phyloP scores from a whole-genome alignment of 2,329 filamentous ascomycete genomes.

The Cordyceps sp. region DNA sequence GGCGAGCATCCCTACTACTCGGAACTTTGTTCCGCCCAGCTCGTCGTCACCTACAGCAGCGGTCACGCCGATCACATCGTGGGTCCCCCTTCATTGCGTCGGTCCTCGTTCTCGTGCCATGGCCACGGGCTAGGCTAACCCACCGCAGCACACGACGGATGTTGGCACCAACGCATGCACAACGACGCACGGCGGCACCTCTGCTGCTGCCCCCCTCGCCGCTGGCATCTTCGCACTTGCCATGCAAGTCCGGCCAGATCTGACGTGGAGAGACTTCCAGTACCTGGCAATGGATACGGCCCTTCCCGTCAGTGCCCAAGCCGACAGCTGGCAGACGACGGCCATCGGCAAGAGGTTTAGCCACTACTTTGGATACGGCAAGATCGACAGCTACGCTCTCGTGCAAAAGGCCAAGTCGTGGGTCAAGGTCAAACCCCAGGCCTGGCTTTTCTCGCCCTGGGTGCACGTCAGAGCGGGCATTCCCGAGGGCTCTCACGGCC shows the following conservation, averaged over 20 bases:
- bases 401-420: constrained; percentile 77
- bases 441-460: constrained; percentile 91
- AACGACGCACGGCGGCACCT: constrained; percentile 77
- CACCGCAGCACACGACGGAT: constrained; percentile 67
- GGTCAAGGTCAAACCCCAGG: constrained; percentile 82
- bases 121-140: too few species aligned
- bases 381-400: constrained; percentile 73
- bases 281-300: constrained; percentile 78
- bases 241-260: constrained; percentile 66
- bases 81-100: constrained; percentile 19
- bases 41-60: constrained; percentile 94
- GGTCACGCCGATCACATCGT: constrained; percentile 73
- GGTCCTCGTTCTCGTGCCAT: too few species aligned
- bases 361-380: constrained; percentile 91
- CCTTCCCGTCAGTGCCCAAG: constrained; percentile 54
- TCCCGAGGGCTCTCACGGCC: constrained; percentile 67
- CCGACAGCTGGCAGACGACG: constrained; percentile 66
- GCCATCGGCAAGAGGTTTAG: constrained; percentile 74
- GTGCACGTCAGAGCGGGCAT: constrained; percentile 74
- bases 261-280: constrained; percentile 90
- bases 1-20: constrained; percentile 92
- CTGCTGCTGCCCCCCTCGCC: constrained; percentile 81
- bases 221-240: constrained; percentile 86
- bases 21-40: constrained; percentile 84
- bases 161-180: constrained; percentile 73